Conservation (phyloP, 176 grass and related monocot species). For the Avena atlantica region DNA sequence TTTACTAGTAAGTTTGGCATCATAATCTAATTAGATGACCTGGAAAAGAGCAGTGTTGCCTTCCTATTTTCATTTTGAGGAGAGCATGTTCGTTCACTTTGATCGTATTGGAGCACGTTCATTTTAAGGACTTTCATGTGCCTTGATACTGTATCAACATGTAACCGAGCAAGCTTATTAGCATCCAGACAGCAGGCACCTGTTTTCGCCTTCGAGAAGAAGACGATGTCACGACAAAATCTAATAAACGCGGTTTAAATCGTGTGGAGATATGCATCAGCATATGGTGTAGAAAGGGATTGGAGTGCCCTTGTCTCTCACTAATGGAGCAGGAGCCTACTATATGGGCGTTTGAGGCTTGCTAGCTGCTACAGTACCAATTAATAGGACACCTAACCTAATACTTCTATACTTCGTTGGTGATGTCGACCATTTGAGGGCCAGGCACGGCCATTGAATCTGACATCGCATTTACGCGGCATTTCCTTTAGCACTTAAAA, state of each 20-base stretch:
- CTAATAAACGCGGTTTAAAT: slow-evolving; percentile 15
- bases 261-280: background rate
- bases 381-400: slow-evolving; percentile 35
- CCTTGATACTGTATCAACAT: background rate
- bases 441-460: background rate
- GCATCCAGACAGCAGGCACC: background rate
- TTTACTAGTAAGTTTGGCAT: background rate
- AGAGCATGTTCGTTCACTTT: background rate
- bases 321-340: background rate
- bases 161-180: background rate
- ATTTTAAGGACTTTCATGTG: too few relatives aligned
- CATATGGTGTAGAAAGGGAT: slow-evolving; percentile 33
- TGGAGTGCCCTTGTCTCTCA: slow-evolving; percentile 4
- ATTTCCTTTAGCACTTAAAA: slow-evolving; percentile 44
- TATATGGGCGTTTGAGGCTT: background rate
- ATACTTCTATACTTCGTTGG: slow-evolving; percentile 8
- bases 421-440: slow-evolving; percentile 33
- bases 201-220: background rate
- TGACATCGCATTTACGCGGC: slow-evolving; percentile 40
- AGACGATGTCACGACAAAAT: background rate
- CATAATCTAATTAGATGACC: background rate
- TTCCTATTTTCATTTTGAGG: background rate
- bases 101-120: background rate
- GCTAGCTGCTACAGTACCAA: slow-evolving; percentile 26
- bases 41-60: background rate